A percentile compares a stretch with the other conserved stretches of the same genome.
Conservation (phyloP, 345 rosid genomes). For the Durio zibethinus region DNA sequence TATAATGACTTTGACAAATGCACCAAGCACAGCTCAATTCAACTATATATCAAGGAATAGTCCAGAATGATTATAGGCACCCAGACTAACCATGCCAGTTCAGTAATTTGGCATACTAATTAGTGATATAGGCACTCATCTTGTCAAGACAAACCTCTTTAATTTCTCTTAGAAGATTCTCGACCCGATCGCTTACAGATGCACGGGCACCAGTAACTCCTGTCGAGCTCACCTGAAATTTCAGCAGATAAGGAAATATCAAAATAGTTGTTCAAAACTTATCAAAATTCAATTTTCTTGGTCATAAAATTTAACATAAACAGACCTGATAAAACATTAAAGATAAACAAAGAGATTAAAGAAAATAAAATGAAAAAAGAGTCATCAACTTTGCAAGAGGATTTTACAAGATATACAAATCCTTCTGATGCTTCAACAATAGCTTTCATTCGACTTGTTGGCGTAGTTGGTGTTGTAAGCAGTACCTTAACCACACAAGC, state of each 20-base stretch:
- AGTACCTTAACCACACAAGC: slow-evolving; percentile 50
- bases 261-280: not conserved
- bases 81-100: not conserved
- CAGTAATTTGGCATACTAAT: not conserved
- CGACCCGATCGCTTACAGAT: slow-evolving; percentile 61
- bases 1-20: not conserved
- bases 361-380: not conserved
- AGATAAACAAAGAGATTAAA: not conserved
- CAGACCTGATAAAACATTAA: not conserved
- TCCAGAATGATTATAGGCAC: not conserved
- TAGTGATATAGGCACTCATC: not conserved
- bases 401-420: slow-evolving; percentile 81
- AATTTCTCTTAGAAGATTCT: slow-evolving; percentile 60
- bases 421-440: slow-evolving; percentile 85
- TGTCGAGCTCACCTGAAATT: slow-evolving; percentile 65
- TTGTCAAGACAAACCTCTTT: slow-evolving; percentile 46
- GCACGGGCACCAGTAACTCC: slow-evolving; percentile 92
- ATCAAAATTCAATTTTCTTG: not conserved
- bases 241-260: slow-evolving; percentile 12
- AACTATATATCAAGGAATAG: not conserved
- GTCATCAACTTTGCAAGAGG: not conserved
- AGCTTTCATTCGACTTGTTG: slow-evolving; percentile 64
- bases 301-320: slow-evolving; percentile 5
- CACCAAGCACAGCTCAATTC: not conserved
- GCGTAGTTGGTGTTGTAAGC: slow-evolving; percentile 84